These are phyloP conservation scores for Botrytis medusae DNA, from an alignment of 2,329 filamentous ascomycete genomes.

Conservation along the genomic window DNA sequence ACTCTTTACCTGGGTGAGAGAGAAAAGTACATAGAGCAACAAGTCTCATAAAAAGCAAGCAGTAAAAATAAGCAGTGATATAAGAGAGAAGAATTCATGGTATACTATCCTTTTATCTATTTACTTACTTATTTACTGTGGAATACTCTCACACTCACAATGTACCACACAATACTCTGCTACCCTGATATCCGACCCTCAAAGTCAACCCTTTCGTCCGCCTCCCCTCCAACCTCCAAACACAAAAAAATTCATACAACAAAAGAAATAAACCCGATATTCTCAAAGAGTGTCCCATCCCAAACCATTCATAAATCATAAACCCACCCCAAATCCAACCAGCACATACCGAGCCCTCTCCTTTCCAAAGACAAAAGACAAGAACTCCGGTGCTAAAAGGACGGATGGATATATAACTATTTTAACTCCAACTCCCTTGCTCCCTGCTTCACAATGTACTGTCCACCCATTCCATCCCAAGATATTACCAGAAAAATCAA, in stretches of 20 bases:
- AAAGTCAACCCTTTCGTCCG: background rate
- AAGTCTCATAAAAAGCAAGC: background rate
- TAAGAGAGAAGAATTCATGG: background rate
- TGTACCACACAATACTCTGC: background rate
- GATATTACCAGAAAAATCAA: slow-evolving; percentile 9
- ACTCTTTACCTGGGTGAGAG: background rate
- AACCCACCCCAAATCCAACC: background rate
- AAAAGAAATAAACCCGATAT: background rate
- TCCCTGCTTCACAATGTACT: background rate
- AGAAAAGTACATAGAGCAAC: background rate
- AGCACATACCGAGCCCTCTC: slow-evolving; percentile 1
- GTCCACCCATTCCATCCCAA: background rate
- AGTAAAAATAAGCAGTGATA: background rate
- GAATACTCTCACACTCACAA: background rate
- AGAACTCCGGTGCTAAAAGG: slow-evolving; percentile 9
- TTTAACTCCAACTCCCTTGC: background rate
- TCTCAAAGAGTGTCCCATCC: background rate
- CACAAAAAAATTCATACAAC: background rate
- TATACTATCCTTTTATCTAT: background rate
- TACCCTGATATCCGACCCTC: background rate
- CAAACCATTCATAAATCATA: background rate
- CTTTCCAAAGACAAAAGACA: slow-evolving; percentile 7
- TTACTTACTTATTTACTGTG: background rate
- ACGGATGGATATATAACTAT: slow-evolving; percentile 16
- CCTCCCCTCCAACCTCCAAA: background rate